Evolutionary conservation across 192 early-diverging fungal species (phyloP).

Genomic region (Gaertneriomyces semiglobifer): DNA sequence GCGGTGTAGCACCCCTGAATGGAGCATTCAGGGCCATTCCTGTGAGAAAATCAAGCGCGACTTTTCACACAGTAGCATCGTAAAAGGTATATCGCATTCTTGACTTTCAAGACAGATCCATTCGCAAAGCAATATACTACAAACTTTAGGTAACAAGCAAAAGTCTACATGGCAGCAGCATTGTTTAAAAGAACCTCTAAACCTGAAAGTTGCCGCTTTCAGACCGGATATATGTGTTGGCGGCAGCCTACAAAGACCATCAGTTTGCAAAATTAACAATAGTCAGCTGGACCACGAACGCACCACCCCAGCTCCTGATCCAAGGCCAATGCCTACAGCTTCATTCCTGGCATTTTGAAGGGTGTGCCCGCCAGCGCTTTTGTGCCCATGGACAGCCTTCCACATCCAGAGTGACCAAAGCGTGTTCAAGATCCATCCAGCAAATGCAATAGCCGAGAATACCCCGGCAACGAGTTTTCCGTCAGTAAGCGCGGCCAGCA

Average conservation of each 20-base stretch:
- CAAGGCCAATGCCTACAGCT: constrained; percentile 36
- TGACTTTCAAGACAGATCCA: too few species aligned
- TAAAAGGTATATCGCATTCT: too few species aligned
- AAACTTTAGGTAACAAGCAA: too few species aligned
- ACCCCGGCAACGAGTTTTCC: constrained; percentile 32
- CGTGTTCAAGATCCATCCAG: constrained; percentile 64
- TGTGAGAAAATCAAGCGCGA: too few species aligned
- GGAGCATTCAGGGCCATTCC: too few species aligned
- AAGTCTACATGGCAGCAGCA: too few species aligned
- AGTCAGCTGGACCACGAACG: background rate
- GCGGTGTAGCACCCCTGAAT: too few species aligned
- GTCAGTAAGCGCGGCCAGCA: constrained; percentile 60
- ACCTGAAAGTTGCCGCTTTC: constrained; percentile 15
- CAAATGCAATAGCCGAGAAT: constrained; percentile 43
- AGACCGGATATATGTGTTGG: constrained; percentile 17
- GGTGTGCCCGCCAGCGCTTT: constrained; percentile 37
- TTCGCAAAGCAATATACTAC: too few species aligned
- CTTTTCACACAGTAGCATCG: too few species aligned
- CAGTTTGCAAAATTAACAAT: background rate
- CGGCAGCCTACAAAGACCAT: constrained; percentile 7
- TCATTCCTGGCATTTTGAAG: constrained; percentile 39
- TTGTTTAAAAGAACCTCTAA: background rate
- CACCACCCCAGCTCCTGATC: constrained; percentile 31
- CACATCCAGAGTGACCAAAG: constrained; percentile 41
- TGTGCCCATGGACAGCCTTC: constrained; percentile 38